Evolutionary conservation across 2,329 filamentous ascomycete species (phyloP).

Genomic region (Alternaria conjuncta): DNA sequence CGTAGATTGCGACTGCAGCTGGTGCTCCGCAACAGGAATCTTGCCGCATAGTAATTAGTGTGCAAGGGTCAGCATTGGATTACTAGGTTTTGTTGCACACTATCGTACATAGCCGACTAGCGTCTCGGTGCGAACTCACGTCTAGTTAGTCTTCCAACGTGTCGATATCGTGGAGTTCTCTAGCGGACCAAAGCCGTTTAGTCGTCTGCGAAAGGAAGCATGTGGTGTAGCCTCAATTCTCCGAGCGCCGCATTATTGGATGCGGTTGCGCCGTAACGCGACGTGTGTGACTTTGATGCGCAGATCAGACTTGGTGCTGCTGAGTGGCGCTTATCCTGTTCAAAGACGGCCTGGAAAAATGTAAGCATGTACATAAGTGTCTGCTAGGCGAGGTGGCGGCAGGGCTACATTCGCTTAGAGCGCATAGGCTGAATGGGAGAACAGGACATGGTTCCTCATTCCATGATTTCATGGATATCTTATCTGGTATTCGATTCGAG

Average conservation of each 20-base stretch:
- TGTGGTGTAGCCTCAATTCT: constrained; percentile 3
- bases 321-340: neutral
- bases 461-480: neutral
- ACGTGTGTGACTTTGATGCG: constrained; percentile 4
- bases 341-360: neutral
- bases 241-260: constrained; percentile 2
- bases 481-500: neutral
- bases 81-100: constrained; percentile 3
- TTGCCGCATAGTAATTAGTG: constrained; percentile 3
- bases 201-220: neutral
- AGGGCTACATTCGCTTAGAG: neutral
- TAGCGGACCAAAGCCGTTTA: constrained; percentile 2
- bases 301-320: neutral
- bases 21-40: constrained; percentile 4
- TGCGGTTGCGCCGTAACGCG: neutral
- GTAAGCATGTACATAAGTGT: neutral
- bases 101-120: constrained; percentile 3
- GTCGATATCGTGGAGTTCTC: constrained; percentile 9
- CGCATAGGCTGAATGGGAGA: neutral
- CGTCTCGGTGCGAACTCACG: neutral
- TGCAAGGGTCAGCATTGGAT: neutral
- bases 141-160: neutral
- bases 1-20: neutral
- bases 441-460: neutral
- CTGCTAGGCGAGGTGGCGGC: neutral